Conservation (phyloP, 768 basidiomycete genomes). For the Paxillus ammoniavirescens region DNA sequence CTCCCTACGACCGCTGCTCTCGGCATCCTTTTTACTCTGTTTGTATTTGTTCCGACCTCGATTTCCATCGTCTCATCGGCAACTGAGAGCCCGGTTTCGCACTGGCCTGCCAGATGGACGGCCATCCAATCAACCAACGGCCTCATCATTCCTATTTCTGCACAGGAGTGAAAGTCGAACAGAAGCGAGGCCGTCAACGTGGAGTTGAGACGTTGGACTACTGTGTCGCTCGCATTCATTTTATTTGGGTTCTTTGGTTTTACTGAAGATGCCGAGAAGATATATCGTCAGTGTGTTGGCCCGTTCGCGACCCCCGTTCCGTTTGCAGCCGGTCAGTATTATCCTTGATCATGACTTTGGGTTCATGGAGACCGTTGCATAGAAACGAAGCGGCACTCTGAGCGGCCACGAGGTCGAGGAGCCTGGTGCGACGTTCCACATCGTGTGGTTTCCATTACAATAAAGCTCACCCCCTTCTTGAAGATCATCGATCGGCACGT, state of each 20-base stretch:
- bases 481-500: no score
- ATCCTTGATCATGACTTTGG: no score
- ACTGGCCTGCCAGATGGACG: slow-evolving; percentile 24
- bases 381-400: no score
- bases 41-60: slow-evolving; percentile 14
- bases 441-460: no score
- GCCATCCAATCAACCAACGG: slow-evolving; percentile 12
- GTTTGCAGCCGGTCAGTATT: neutral
- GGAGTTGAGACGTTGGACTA: slow-evolving; percentile 21
- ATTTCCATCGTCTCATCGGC: slow-evolving; percentile 7
- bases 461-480: no score
- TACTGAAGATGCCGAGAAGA: slow-evolving; percentile 13
- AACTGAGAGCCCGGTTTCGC: slow-evolving; percentile 2
- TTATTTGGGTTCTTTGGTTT: slow-evolving; percentile 18
- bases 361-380: no score
- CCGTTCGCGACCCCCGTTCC: neutral
- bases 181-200: neutral
- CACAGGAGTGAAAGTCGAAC: slow-evolving; percentile 9
- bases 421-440: no score
- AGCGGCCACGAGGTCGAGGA: no score
- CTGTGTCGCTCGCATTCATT: slow-evolving; percentile 7
- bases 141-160: slow-evolving; percentile 6
- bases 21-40: no score
- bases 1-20: slow-evolving; percentile 36
- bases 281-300: slow-evolving; percentile 1